Percentiles rank a stretch among this genome's conserved stretches.
Evolutionary conservation across 75 land plant species (phyloP).

Genomic region (Ceratopteris richardii): DNA sequence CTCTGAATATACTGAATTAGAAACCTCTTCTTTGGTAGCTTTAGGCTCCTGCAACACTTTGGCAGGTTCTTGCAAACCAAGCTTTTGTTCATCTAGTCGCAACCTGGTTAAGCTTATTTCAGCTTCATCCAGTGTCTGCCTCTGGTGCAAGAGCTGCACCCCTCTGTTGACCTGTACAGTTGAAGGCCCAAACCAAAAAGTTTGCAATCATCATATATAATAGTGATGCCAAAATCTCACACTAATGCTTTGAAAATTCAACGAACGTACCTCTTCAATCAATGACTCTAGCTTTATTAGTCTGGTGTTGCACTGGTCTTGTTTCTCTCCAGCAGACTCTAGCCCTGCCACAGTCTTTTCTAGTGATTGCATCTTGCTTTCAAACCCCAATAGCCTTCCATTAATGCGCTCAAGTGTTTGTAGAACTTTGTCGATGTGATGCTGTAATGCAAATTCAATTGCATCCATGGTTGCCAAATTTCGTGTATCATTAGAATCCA

Average conservation of each 20-base stretch:
- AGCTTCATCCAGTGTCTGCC: conserved; percentile 60
- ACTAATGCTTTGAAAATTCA: too few relatives aligned
- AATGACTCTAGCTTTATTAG: conserved; percentile 62
- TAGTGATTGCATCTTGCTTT: conserved; percentile 56
- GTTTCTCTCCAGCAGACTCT: conserved; percentile 47
- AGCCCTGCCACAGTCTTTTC: conserved; percentile 62
- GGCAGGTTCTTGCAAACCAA: not conserved
- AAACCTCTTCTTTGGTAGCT: conserved; percentile 4
- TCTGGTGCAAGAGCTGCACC: conserved; percentile 64
- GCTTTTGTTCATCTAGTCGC: conserved; percentile 6
- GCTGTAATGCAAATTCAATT: conserved; percentile 71
- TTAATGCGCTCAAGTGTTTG: conserved; percentile 65
- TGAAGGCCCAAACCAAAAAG: not conserved
- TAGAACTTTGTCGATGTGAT: conserved; percentile 61
- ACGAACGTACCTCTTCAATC: conserved; percentile 60
- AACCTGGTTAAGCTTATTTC: conserved; percentile 39
- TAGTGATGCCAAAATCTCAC: too few relatives aligned
- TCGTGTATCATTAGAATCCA: conserved; percentile 30
- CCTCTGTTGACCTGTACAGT: conserved; percentile 66
- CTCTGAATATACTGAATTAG: conserved; percentile 5
- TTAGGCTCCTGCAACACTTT: not conserved
- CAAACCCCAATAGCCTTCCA: conserved; percentile 69
- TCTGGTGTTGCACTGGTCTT: conserved; percentile 63
- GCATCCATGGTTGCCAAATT: conserved; percentile 48
- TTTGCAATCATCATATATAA: too few relatives aligned